Evolutionary conservation across 805 yeast species (phyloP), one percentile per base, ranked within the genome.

Genomic region (Saccharomycopsis sp.): DNA sequence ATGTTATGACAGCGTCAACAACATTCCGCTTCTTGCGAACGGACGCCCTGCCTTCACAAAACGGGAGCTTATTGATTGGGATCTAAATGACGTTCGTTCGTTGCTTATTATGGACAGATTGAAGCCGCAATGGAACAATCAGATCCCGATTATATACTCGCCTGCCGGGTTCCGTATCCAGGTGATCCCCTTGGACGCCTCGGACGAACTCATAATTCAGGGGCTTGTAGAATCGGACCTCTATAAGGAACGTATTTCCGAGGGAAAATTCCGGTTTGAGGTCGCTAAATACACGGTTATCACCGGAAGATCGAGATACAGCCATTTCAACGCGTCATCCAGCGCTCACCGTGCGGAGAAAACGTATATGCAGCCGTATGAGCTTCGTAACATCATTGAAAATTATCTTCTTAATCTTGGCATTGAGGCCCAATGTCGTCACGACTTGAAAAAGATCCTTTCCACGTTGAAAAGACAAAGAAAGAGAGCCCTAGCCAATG

Each of bases 321-420:
- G 73, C 7, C 17, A 41, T 17, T 20, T 47, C n/a, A 34, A 29
- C 17, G 57, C 25, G 59, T 63, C 20, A 67, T 68, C 7, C 50
- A 29, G 64, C 2, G 64, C 67, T 2, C 29, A 51, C 2, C 20
- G 53, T 17, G 59, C 58, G 54, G 59, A 64, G 58, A 63, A 63
- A 54, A 61, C 65, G 52, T 44, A 17, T 17, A 66, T 80, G n/a
- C 72, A 79, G 3, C 75, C 78, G 62, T 80, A 82, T 24, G 88
- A 86, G 68, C 86, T 91, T 89, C 74, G 92, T 64, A 84, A 85
- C 65, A 78, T 87, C 25, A 83, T 87, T 59, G 93, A 87, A 63
- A 86, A 85, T 69, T 87, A 80, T 65, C 64, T 84, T 42, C 69
- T 85, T 42, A 84, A 83, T 66, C 72, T 85, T 34, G 88, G 83